These are phyloP conservation scores for Citrus mangshanensis DNA, from an alignment of 345 rosid species.

Conservation along the genomic window DNA sequence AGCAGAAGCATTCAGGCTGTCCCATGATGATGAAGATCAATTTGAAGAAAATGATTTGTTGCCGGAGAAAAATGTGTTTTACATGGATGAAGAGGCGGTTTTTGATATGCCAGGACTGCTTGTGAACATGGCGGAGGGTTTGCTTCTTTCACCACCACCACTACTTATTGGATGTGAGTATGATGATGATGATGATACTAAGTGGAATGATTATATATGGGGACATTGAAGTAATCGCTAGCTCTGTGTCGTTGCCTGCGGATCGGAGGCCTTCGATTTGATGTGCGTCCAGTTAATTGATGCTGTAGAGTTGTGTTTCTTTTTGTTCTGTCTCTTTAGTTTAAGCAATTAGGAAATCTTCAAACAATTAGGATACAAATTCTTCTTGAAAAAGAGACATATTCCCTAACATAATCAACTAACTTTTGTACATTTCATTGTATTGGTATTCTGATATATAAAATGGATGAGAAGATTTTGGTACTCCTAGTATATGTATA, in stretches of 20 bases:
- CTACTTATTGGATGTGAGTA: conserved; percentile 5
- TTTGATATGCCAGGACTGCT: conserved; percentile 48
- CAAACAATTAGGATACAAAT: too few species aligned
- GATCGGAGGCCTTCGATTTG: conserved; percentile 34
- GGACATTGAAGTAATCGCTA: conserved; percentile 9
- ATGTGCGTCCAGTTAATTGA: neutral
- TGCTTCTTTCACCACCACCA: conserved; percentile 58
- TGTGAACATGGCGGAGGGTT: conserved; percentile 55
- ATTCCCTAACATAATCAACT: too few species aligned
- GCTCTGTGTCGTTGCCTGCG: conserved; percentile 15
- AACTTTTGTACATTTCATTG: too few species aligned
- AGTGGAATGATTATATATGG: conserved; percentile 14
- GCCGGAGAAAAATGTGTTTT: neutral
- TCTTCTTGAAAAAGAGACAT: too few species aligned
- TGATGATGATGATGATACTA: neutral
- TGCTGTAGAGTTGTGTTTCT: too few species aligned
- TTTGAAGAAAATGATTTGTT: conserved; percentile 5
- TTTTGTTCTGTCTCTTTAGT: too few species aligned
- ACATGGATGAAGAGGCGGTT: conserved; percentile 37
- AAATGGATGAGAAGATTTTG: too few species aligned
- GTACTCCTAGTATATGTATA: too few species aligned
- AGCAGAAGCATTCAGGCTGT: conserved; percentile 45
- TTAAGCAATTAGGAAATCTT: too few species aligned
- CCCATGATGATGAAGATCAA: conserved; percentile 16
- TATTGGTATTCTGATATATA: too few species aligned